phyloP scores from a whole-genome alignment of 1,139 yeast species.

The Pichia sp. region DNA sequence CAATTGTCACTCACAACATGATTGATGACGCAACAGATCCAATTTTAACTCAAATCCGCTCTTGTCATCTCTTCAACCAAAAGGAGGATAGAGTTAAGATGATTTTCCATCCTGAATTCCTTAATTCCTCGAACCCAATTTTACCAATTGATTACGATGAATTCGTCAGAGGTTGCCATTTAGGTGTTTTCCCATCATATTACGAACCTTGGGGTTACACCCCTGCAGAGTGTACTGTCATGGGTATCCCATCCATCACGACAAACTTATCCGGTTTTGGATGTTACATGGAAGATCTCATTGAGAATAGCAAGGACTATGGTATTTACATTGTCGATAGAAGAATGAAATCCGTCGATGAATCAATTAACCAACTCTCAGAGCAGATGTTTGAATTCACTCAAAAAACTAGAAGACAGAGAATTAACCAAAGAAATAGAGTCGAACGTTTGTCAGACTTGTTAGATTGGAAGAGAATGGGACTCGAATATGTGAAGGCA shows the following conservation, averaged over 20 bases:
- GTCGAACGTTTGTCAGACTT: conserved; percentile 90
- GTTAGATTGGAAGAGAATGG: conserved; percentile 98
- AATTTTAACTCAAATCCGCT: conserved; percentile 82
- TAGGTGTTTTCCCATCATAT: conserved; percentile 97
- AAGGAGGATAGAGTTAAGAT: conserved; percentile 91
- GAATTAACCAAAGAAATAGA: conserved; percentile 96
- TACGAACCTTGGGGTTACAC: conserved; percentile 99
- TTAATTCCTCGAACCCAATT: conserved; percentile 92
- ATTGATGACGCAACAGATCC: conserved; percentile 88
- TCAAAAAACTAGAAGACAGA: conserved; percentile 86
- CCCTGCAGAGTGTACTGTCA: conserved; percentile 98
- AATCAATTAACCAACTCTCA: conserved; percentile 84
- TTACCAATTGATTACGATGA: conserved; percentile 93
- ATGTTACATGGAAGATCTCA: conserved; percentile 96
- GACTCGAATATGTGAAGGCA: conserved; percentile 91
- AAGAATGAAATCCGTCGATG: conserved; percentile 89
- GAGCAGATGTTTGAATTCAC: conserved; percentile 88
- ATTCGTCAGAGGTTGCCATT: conserved; percentile 95
- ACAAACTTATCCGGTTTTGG: conserved; percentile 97
- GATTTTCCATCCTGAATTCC: conserved; percentile 95
- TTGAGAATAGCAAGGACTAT: conserved; percentile 90
- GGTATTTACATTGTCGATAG: conserved; percentile 97
- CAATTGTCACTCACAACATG: conserved; percentile 98
- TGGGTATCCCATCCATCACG: conserved; percentile 99
- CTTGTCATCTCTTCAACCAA: conserved; percentile 83